Evolutionary conservation across 2,329 filamentous ascomycete species (phyloP), one percentile per base, ranked within the genome.

Genomic region (Aspergillus persii): DNA sequence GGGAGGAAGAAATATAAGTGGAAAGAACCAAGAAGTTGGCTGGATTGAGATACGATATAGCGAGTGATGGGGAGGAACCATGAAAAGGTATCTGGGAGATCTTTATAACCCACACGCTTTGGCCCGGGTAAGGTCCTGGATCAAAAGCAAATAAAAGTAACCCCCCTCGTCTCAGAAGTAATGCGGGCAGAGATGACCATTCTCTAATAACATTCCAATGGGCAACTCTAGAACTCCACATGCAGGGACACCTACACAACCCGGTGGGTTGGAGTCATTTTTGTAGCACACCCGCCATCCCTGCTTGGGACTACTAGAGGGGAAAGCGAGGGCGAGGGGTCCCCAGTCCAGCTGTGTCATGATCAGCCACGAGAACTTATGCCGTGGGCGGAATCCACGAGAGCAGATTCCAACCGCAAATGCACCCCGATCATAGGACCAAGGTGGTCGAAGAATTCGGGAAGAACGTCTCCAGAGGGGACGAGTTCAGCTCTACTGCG

Each of bases 291-390:
- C 44, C 44, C 18, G 58, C 60, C 57, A 36, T 55, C 46, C 53
- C 30, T 55, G 58, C 44, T 56, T 56, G 54, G 48, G 48, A 55
- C 39, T 18, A 41, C 30, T 29, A 29, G 57, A 61, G 56, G 59
- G 50, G 26, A 33, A 47, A 33, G 50, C 29, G 54, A 51, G 54
- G 58, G 59, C 59, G 7, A 36, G 53, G 44, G 49, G 60, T 54
- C 56, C 52, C 53, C 57, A 52, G 59, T 67, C 66, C 66, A 68
- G 66, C 66, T 68, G 63, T 59, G 53, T 59, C 57, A 59, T 64
- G 41, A 54, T 61, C 66, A 68, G 66, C 66, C 66, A 68, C 66
- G 58, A 60, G 61, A 62, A 58, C 63, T 63, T 65, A 56, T 61
- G 57, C 56, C 57, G 56, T 53, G 41, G 50, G 58, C 53, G 50